phyloP scores from a whole-genome alignment of 2,329 filamentous ascomycete genomes.

The Hypoxylon sp. region DNA sequence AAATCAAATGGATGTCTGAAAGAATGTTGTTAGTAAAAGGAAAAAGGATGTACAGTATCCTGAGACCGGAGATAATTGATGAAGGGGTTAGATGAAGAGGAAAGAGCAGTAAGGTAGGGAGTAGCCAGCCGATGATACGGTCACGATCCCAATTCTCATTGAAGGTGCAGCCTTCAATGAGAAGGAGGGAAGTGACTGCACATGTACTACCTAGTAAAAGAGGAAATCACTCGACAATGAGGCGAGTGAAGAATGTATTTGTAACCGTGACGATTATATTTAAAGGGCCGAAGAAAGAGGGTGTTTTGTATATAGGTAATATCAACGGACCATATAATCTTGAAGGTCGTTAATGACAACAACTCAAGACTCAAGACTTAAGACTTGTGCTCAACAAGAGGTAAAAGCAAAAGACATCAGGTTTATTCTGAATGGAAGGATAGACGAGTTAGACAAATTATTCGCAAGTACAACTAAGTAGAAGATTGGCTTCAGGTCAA shows the following conservation, averaged over 20 bases:
- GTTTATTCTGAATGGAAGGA: neutral
- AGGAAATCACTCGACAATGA: constrained; percentile 10
- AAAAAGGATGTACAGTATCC: neutral
- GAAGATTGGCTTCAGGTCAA: constrained; percentile 27
- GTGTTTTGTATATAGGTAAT: neutral
- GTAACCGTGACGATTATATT: neutral
- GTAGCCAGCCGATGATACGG: neutral
- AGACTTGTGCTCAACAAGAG: constrained; percentile 11
- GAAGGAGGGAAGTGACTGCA: neutral
- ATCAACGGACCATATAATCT: neutral
- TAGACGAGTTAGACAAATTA: neutral
- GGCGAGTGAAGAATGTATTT: neutral
- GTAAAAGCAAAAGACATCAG: constrained; percentile 2
- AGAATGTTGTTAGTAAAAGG: constrained; percentile 3
- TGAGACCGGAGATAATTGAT: neutral
- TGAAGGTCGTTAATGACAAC: neutral
- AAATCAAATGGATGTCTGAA: neutral
- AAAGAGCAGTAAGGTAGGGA: neutral
- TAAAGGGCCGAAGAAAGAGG: neutral
- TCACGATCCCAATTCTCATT: neutral
- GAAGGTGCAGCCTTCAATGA: neutral
- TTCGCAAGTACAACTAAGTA: constrained; percentile 7
- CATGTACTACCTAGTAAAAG: neutral
- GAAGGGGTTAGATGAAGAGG: neutral
- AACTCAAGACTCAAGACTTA: constrained; percentile 5